Evolutionary conservation across 1,139 yeast species (phyloP).

Genomic region (Maudiozyma humilis): DNA sequence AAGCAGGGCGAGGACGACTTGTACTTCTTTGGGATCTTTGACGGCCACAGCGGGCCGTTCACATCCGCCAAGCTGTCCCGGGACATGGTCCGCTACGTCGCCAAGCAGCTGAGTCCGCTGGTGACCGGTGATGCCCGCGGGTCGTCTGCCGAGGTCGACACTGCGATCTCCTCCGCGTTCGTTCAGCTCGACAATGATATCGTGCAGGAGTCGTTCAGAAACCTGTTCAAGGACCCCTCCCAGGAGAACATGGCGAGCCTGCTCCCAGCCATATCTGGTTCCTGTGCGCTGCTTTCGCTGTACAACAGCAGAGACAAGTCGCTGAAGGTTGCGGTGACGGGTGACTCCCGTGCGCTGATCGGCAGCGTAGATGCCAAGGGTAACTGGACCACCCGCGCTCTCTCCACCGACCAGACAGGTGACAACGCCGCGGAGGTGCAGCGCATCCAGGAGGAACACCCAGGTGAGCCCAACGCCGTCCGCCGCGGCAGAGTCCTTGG

Average conservation of each 20-base stretch:
- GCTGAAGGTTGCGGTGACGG: slow-evolving; percentile 88
- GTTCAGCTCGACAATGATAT: slow-evolving; percentile 77
- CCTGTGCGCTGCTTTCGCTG: slow-evolving; percentile 83
- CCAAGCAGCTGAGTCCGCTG: slow-evolving; percentile 48
- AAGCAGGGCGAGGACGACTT: slow-evolving; percentile 60
- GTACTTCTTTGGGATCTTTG: slow-evolving; percentile 93
- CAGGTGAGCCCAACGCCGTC: slow-evolving; percentile 76
- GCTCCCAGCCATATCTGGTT: slow-evolving; percentile 92
- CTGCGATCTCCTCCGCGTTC: slow-evolving; percentile 76
- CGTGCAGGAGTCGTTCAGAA: slow-evolving; percentile 65
- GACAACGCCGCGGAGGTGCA: slow-evolving; percentile 82
- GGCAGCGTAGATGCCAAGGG: slow-evolving; percentile 64
- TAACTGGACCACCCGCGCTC: slow-evolving; percentile 79
- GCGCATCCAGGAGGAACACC: slow-evolving; percentile 79
- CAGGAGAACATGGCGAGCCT: slow-evolving; percentile 45
- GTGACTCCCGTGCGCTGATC: slow-evolving; percentile 88
- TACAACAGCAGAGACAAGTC: slow-evolving; percentile 68
- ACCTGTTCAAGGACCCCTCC: slow-evolving; percentile 54
- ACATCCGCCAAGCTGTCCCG: slow-evolving; percentile 81
- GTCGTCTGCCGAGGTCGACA: slow-evolving; percentile 45
- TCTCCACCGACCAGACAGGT: slow-evolving; percentile 91
- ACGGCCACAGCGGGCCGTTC: slow-evolving; percentile 97
- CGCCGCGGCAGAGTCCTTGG: slow-evolving; percentile 89
- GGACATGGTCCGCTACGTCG: slow-evolving; percentile 64
- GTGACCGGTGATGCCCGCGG: slow-evolving; percentile 38